Evolutionary conservation across 1,139 yeast species (phyloP).

Genomic region (Kodamaea alishanica): DNA sequence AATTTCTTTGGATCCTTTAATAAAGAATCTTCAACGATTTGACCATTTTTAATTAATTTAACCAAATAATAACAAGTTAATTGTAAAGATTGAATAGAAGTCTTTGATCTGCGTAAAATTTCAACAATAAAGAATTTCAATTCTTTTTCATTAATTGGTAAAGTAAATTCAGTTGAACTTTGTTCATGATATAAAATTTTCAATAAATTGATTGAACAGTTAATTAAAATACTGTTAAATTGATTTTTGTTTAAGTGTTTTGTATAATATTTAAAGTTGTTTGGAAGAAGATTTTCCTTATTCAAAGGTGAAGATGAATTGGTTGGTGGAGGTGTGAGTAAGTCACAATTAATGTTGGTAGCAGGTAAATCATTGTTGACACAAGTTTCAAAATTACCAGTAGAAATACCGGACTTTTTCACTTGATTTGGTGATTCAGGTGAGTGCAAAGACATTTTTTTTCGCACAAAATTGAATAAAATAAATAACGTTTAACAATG

Average conservation of each 20-base stretch:
- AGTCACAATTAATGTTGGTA: conserved; percentile 4
- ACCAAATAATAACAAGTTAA: conserved; percentile 62
- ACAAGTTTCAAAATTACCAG: no score
- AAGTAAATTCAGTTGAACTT: conserved; percentile 2
- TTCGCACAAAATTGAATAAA: no score
- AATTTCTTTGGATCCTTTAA: conserved; percentile 58
- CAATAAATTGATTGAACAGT: conserved; percentile 36
- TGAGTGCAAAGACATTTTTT: conserved; percentile 10
- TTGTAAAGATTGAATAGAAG: conserved; percentile 63
- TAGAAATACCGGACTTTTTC: background rate
- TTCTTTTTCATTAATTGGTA: conserved; percentile 20
- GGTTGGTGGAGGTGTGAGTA: conserved; percentile 19
- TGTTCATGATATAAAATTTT: conserved; percentile 31
- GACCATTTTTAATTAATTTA: conserved; percentile 32
- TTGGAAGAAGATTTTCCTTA: conserved; percentile 25
- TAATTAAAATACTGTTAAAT: conserved; percentile 39
- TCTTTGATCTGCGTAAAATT: conserved; percentile 63
- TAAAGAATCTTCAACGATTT: conserved; percentile 10
- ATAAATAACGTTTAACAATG: conserved; percentile 3
- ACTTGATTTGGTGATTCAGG: conserved; percentile 10
- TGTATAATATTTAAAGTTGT: conserved; percentile 40
- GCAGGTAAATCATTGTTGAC: background rate
- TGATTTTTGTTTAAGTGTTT: conserved; percentile 39
- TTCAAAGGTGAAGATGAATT: conserved; percentile 14
- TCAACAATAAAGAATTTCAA: conserved; percentile 55